Percentiles rank a stretch among this genome's conserved stretches.
Evolutionary conservation across 2,329 filamentous ascomycete species (phyloP).

Genomic region (Hypoxylon rubiginosum): DNA sequence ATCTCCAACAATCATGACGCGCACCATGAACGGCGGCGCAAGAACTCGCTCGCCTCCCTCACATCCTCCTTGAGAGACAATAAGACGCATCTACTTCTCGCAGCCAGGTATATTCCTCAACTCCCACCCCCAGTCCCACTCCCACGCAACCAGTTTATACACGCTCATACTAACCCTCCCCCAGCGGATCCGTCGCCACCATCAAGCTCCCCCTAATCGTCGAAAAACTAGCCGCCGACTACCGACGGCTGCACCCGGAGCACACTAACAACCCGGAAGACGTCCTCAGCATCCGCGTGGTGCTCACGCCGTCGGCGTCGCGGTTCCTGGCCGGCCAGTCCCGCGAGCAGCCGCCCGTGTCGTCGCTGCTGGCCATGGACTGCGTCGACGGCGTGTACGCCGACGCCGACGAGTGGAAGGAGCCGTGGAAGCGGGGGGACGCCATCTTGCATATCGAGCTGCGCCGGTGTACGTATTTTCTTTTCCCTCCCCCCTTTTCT

Average conservation of each 20-base stretch:
- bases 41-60: constrained; percentile 47
- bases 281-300: constrained; percentile 73
- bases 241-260: constrained; percentile 34
- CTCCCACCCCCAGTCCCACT: neutral
- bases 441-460: constrained; percentile 92
- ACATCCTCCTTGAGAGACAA: constrained; percentile 59
- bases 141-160: too few relatives aligned
- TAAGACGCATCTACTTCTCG: constrained; percentile 74
- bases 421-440: constrained; percentile 82
- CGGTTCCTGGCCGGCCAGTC: constrained; percentile 84
- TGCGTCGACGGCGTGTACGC: constrained; percentile 85
- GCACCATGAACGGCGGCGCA: constrained; percentile 43
- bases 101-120: constrained; percentile 59
- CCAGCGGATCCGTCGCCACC: constrained; percentile 80
- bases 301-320: constrained; percentile 80
- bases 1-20: constrained; percentile 47
- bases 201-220: constrained; percentile 84
- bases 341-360: constrained; percentile 79
- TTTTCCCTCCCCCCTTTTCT: neutral
- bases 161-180: neutral
- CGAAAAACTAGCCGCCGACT: constrained; percentile 63
- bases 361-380: constrained; percentile 68
- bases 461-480: constrained; percentile 62
- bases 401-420: constrained; percentile 88
- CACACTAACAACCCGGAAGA: constrained; percentile 6